phyloP scores from a whole-genome alignment of 306 rosid genomes.

The Notholithocarpus densiflorus region DNA sequence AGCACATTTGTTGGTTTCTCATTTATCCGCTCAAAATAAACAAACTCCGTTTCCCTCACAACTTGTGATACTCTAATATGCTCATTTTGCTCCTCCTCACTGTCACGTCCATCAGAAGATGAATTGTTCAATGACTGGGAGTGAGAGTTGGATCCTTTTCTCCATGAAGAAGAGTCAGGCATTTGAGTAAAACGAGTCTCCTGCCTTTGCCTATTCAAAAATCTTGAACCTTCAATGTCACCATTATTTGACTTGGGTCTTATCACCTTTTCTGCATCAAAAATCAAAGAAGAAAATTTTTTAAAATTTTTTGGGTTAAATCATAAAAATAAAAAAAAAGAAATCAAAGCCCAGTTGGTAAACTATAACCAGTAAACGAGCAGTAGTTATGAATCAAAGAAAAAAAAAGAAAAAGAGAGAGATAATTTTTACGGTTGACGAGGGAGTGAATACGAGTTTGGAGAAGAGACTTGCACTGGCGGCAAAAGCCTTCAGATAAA shows the following conservation, averaged over 20 bases:
- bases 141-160: background rate
- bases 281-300: no score
- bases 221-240: slow-evolving; percentile 9
- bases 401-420: background rate
- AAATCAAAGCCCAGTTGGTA: background rate
- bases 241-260: background rate
- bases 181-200: slow-evolving; percentile 4
- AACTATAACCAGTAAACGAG: no score
- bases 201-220: background rate
- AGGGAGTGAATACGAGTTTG: slow-evolving; percentile 14
- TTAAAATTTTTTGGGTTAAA: background rate
- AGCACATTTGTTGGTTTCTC: slow-evolving; percentile 35
- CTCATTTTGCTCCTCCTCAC: slow-evolving; percentile 32
- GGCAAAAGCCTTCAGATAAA: slow-evolving; percentile 36
- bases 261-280: background rate
- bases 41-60: slow-evolving; percentile 25
- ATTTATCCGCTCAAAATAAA: slow-evolving; percentile 20
- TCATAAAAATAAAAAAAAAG: no score
- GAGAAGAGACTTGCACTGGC: slow-evolving; percentile 26
- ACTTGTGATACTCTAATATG: slow-evolving; percentile 21
- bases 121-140: background rate
- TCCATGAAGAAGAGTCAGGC: slow-evolving; percentile 3
- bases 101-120: no score
- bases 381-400: background rate
- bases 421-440: slow-evolving; percentile 9